These are phyloP conservation scores for Cutaneotrichosporon sp. DNA, from an alignment of 1,284 basidiomycete species.

Conservation along the genomic window DNA sequence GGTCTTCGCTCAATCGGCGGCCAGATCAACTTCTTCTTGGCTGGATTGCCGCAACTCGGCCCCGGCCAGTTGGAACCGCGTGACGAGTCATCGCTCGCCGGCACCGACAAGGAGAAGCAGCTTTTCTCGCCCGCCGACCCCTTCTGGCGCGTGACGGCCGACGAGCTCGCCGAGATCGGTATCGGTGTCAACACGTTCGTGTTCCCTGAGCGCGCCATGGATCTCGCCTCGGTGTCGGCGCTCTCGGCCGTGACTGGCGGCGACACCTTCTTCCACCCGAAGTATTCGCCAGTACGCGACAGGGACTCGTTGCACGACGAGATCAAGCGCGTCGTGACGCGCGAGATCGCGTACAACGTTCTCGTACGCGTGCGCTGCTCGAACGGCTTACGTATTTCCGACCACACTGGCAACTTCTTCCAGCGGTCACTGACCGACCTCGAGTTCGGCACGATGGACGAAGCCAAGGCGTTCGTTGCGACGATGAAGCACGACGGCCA, in stretches of 20 bases:
- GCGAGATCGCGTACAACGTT: conserved; percentile 78
- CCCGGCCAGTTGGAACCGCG: conserved; percentile 65
- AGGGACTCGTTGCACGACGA: conserved; percentile 68
- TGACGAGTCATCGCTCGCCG: conserved; percentile 73
- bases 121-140: conserved; percentile 74
- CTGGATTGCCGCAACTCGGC: conserved; percentile 74
- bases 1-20: conserved; percentile 80
- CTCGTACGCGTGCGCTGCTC: conserved; percentile 82
- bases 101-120: conserved; percentile 82
- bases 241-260: conserved; percentile 82
- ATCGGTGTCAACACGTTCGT: conserved; percentile 89
- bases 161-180: conserved; percentile 84
- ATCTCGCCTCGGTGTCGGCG: conserved; percentile 80
- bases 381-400: conserved; percentile 71
- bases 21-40: conserved; percentile 78
- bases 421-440: conserved; percentile 73
- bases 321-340: conserved; percentile 66
- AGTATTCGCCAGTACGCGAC: conserved; percentile 75
- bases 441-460: conserved; percentile 75
- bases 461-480: conserved; percentile 75
- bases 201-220: conserved; percentile 77
- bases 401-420: conserved; percentile 79
- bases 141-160: conserved; percentile 77
- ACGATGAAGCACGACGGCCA: conserved; percentile 62
- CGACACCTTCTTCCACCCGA: conserved; percentile 87